Conservation (phyloP, 2,329 filamentous ascomycete species). For the Scedosporium boydii region DNA sequence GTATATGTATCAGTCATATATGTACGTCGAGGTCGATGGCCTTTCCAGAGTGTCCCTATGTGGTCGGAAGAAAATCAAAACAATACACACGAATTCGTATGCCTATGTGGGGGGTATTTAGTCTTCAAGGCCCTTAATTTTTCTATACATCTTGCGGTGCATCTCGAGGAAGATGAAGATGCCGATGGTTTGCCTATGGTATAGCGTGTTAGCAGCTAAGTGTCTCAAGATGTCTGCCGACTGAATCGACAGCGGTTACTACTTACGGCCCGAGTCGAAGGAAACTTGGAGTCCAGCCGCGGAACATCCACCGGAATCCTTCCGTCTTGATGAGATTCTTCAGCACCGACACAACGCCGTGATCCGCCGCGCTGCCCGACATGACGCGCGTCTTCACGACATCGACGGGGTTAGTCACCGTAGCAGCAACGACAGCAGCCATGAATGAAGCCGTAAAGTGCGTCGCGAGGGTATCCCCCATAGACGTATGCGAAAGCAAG, state of each 20-base stretch:
- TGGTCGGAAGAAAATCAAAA: neutral
- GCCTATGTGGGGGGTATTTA: neutral
- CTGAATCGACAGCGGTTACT: neutral
- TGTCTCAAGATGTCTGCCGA: neutral
- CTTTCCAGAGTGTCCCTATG: neutral
- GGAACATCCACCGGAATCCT: conserved; percentile 76
- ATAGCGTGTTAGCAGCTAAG: conserved; percentile 8
- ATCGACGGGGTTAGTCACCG: conserved; percentile 75
- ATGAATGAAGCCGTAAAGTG: conserved; percentile 72
- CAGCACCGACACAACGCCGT: conserved; percentile 50
- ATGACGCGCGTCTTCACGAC: conserved; percentile 87
- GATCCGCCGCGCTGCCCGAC: conserved; percentile 46
- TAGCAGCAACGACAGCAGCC: conserved; percentile 75
- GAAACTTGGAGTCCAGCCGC: conserved; percentile 78
- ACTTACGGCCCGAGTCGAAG: conserved; percentile 54
- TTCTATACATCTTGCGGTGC: conserved; percentile 69
- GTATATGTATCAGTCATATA: neutral
- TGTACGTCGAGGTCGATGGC: neutral
- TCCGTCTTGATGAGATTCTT: conserved; percentile 60
- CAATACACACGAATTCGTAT: neutral
- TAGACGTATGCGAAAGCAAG: conserved; percentile 55
- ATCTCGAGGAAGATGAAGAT: conserved; percentile 82
- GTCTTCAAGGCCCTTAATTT: conserved; percentile 20
- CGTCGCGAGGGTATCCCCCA: conserved; percentile 62
- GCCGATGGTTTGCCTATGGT: conserved; percentile 63